These are phyloP conservation scores for Solanum virginianum DNA, from an alignment of 257 asterid species.

Conservation along the genomic window DNA sequence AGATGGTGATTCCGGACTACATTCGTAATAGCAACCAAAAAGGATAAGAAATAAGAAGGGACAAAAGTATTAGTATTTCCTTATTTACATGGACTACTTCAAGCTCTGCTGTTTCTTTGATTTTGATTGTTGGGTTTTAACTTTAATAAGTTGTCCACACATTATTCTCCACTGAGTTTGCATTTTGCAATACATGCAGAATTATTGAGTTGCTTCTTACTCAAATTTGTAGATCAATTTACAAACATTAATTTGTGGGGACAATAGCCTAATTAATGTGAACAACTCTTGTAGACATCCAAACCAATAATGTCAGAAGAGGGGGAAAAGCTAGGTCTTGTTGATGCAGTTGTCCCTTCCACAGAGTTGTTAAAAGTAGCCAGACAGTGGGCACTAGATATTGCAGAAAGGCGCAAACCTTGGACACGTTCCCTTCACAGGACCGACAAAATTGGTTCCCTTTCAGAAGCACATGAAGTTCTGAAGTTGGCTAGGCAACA, in stretches of 20 bases:
- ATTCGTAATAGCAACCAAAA: background rate
- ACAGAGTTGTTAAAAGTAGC: constrained; percentile 63
- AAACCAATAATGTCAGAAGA: constrained; percentile 75
- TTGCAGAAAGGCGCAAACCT: constrained; percentile 59
- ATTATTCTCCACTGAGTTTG: background rate
- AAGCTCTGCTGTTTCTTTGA: background rate
- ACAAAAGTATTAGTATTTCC: background rate
- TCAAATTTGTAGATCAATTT: background rate
- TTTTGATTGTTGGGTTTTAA: background rate
- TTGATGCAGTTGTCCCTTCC: constrained; percentile 74
- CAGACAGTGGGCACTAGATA: constrained; percentile 79
- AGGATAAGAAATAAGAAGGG: background rate
- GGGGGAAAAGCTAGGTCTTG: constrained; percentile 76
- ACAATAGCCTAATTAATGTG: background rate
- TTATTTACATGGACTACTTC: background rate
- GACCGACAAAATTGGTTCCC: constrained; percentile 67
- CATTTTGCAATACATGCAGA: background rate
- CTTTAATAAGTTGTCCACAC: background rate
- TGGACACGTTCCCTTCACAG: constrained; percentile 88
- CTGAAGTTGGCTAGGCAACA: constrained; percentile 61
- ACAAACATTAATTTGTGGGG: background rate
- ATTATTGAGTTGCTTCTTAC: background rate
- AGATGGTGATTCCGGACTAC: background rate
- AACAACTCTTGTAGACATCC: constrained; percentile 42
- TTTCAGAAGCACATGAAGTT: constrained; percentile 48